Evolutionary conservation across 768 basidiomycete species (phyloP).

Genomic region (Cyathus striatus): DNA sequence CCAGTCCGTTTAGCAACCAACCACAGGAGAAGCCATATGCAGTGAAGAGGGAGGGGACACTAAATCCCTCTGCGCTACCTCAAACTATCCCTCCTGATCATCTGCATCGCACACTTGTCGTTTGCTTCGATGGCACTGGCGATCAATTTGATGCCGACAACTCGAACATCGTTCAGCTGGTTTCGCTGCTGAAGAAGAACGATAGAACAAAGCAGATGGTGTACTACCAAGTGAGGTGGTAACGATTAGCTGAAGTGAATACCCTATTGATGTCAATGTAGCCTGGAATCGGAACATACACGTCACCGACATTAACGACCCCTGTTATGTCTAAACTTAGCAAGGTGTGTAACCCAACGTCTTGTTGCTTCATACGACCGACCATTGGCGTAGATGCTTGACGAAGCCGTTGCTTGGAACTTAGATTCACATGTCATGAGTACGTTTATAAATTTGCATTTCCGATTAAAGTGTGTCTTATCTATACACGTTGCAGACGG

Average conservation of each 20-base stretch:
- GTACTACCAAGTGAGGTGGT: conserved; percentile 44
- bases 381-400: conserved; percentile 22
- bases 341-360: conserved; percentile 22
- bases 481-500: conserved; percentile 26
- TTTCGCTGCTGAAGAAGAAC: conserved; percentile 46
- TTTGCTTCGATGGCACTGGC: conserved; percentile 68
- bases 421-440: conserved; percentile 49
- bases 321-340: conserved; percentile 37
- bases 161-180: conserved; percentile 46
- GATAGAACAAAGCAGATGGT: conserved; percentile 44
- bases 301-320: conserved; percentile 34
- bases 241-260: not conserved
- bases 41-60: not conserved
- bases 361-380: not conserved
- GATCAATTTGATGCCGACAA: conserved; percentile 30
- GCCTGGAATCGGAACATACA: conserved; percentile 55
- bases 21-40: not conserved
- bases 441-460: conserved; percentile 9
- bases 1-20: not conserved
- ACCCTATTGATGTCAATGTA: conserved; percentile 8
- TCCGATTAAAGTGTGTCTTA: not conserved
- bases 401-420: conserved; percentile 43
- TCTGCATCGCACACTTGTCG: conserved; percentile 42
- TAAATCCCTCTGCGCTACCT: not conserved
- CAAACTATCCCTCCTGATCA: conserved; percentile 21